These are phyloP conservation scores for Saccharomycopsis sp. DNA, from an alignment of 805 yeast species.

Conservation along the genomic window DNA sequence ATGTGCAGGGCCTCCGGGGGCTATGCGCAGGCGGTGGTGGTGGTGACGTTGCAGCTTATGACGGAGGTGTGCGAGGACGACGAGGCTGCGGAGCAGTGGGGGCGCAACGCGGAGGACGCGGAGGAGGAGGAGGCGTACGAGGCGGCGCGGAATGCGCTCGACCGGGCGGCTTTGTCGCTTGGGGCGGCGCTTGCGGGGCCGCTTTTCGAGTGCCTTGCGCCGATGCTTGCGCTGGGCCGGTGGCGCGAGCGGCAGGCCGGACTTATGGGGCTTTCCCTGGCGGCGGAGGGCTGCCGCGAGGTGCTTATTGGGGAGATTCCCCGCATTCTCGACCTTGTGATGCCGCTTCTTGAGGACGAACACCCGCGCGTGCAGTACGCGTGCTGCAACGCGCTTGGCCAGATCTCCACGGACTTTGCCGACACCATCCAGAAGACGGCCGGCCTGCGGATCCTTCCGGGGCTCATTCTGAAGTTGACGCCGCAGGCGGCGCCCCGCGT, in stretches of 20 bases:
- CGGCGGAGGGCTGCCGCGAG: conserved; percentile 96
- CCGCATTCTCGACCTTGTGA: conserved; percentile 71
- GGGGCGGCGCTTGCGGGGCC: conserved; percentile 82
- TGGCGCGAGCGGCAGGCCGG: conserved; percentile 99
- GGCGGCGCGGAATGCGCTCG: conserved; percentile 92
- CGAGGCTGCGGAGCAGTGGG: conserved; percentile 86
- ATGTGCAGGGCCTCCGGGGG: conserved; percentile 82
- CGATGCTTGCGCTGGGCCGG: conserved; percentile 63
- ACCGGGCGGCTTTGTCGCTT: conserved; percentile 76
- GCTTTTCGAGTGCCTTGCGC: conserved; percentile 78
- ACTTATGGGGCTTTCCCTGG: conserved; percentile 91
- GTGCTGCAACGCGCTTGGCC: conserved; percentile 94
- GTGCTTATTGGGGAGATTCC: conserved; percentile 78
- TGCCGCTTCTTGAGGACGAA: conserved; percentile 77
- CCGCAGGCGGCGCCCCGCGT: conserved; percentile 78
- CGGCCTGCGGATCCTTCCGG: conserved; percentile 77
- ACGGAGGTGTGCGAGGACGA: conserved; percentile 88
- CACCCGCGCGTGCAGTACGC: conserved; percentile 97
- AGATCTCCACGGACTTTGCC: conserved; percentile 94
- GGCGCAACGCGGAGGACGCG: conserved; percentile 71
- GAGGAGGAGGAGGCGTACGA: conserved; percentile 82
- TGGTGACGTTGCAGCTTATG: conserved; percentile 72
- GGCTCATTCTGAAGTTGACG: conserved; percentile 74
- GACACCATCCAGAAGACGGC: conserved; percentile 77
- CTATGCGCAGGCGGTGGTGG: conserved; percentile 66